These are phyloP conservation scores for Starmerella bombicola DNA, from an alignment of 805 yeast genomes.

Conservation along the genomic window DNA sequence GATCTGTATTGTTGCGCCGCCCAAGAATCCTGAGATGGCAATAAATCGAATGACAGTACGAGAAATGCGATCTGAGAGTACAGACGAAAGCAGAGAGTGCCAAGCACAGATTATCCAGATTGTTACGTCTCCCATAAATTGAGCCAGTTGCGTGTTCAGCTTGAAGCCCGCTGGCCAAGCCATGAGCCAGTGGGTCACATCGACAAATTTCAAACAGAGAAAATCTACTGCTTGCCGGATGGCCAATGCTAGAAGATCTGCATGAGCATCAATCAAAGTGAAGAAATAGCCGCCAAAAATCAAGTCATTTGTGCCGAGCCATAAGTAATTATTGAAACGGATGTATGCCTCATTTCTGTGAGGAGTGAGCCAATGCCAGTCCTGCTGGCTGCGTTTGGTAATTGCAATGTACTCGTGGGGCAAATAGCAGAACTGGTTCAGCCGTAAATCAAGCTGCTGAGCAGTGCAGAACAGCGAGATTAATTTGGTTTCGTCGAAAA, in stretches of 20 bases:
- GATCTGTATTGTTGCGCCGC: slow-evolving; percentile 52
- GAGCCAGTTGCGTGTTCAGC: slow-evolving; percentile 72
- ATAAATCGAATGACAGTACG: slow-evolving; percentile 6
- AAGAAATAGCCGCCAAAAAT: slow-evolving; percentile 57
- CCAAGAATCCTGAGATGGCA: slow-evolving; percentile 36
- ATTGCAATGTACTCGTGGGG: slow-evolving; percentile 66
- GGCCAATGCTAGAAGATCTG: slow-evolving; percentile 24
- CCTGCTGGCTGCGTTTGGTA: slow-evolving; percentile 30
- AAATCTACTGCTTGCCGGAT: slow-evolving; percentile 26
- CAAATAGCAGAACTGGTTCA: slow-evolving; percentile 62
- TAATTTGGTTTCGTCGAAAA: slow-evolving; percentile 11
- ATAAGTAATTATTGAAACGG: slow-evolving; percentile 71
- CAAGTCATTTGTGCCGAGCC: slow-evolving; percentile 77
- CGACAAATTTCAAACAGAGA: slow-evolving; percentile 34
- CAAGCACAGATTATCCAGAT: slow-evolving; percentile 75
- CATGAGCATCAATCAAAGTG: slow-evolving; percentile 29
- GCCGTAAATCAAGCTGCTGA: slow-evolving; percentile 65
- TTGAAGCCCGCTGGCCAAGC: slow-evolving; percentile 90
- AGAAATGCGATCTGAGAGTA: slow-evolving; percentile 4
- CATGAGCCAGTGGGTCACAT: slow-evolving; percentile 59
- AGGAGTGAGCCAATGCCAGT: slow-evolving; percentile 29
- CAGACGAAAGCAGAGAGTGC: slow-evolving; percentile 23
- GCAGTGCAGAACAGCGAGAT: slow-evolving; percentile 46
- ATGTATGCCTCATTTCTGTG: slow-evolving; percentile 37
- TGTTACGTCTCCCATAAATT: slow-evolving; percentile 73